Evolutionary conservation across 108 stramenopile species (phyloP), one percentile per base, ranked within the genome.

Genomic region (Nitzschia sp.): DNA sequence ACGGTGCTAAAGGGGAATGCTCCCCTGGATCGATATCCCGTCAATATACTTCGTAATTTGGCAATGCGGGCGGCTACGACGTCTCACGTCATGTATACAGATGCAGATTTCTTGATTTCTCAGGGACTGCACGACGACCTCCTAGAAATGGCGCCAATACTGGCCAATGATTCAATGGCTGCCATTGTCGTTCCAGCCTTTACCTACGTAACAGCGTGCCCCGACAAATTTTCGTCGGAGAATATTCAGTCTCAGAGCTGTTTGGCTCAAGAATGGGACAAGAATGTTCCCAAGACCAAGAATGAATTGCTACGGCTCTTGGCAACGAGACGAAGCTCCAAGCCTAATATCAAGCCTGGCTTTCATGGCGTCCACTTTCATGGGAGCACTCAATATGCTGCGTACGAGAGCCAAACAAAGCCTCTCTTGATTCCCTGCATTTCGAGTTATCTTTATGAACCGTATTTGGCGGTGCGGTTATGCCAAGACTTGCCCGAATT

Each of bases 51-150:
- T 54, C 84, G 95, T 2, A 95, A 92, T 65, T 69, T 88, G 59
- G 95, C 92, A 31, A 64, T 94, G 27, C 64, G 65, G 2, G 54
- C 27, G 17, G 91, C 90, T 11, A 59, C 42, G 36, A 91, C 87
- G 0, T 72, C 87, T 4, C 86, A 87, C 71, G 81, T 88, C 47
- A 62, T 92, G 2, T 91, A 92, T 54, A 80, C 82, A 19, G 94
- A 95, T 70, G 78, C 93, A 19, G 94, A 95, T 70, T 90, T 93
- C 73, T 93, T 91, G 89, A 79, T 83, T 0, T 78, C 87, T 26
- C 42, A 68, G 25, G 80, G 85, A 60, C 75, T 92, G 3, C 70
- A 82, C 33, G 66, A 80, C 17, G 76, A 75, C 19, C 58, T 91
- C 1, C 35, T 57, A 49, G 54, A 18, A 27, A 49, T 42, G 30